Conservation (phyloP, 306 rosid genomes). For the Hippophae gyantsensis region DNA sequence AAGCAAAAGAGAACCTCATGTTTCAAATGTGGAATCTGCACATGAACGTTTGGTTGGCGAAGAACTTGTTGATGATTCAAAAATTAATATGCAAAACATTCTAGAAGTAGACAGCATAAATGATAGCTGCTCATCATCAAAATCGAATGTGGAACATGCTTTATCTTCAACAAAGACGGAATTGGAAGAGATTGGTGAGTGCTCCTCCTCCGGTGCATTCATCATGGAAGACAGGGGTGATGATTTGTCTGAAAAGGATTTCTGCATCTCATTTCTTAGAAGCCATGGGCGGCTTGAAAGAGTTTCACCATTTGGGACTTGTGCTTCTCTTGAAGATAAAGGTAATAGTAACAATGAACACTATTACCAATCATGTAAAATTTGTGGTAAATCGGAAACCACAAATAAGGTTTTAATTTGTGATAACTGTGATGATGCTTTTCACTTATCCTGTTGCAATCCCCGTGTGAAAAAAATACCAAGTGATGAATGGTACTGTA, state of each 20-base stretch:
- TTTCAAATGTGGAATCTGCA: constrained; percentile 17
- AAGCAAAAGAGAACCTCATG: constrained; percentile 13
- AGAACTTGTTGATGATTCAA: constrained; percentile 24
- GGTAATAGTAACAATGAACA: constrained; percentile 20
- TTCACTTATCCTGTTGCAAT: constrained; percentile 63
- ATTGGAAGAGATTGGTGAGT: constrained; percentile 65
- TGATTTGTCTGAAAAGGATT: constrained; percentile 55
- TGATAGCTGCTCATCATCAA: constrained; percentile 88
- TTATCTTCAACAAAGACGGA: constrained; percentile 41
- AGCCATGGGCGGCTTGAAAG: constrained; percentile 49
- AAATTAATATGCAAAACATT: constrained; percentile 27
- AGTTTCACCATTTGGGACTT: constrained; percentile 18
- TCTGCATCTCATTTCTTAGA: constrained; percentile 65
- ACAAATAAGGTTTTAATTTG: constrained; percentile 63
- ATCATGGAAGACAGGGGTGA: constrained; percentile 39
- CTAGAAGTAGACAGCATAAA: constrained; percentile 54
- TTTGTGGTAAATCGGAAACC: constrained; percentile 46
- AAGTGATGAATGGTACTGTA: constrained; percentile 84
- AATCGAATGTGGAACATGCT: constrained; percentile 59
- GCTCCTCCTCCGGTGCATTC: constrained; percentile 68
- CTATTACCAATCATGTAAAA: constrained; percentile 54
- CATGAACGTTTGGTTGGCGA: constrained; percentile 15
- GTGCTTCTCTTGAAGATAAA: constrained; percentile 26
- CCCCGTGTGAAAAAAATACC: constrained; percentile 49
- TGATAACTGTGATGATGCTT: constrained; percentile 83